Conservation (phyloP, 345 rosid species). For the Rhizophora apiculata region DNA sequence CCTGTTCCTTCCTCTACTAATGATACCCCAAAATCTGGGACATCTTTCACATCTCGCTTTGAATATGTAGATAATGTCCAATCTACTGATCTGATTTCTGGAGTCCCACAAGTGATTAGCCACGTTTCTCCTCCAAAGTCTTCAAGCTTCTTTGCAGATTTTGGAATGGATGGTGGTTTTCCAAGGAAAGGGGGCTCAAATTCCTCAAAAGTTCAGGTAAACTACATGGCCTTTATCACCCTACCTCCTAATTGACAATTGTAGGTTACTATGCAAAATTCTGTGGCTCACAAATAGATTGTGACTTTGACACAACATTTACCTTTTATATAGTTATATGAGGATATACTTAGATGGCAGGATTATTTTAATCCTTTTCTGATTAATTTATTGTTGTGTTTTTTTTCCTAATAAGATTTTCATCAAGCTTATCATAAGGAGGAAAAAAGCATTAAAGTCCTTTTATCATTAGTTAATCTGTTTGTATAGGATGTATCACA, state of each 20-base stretch:
- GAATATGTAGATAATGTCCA: conserved; percentile 73
- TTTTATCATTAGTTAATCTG: no score
- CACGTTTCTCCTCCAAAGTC: conserved; percentile 97
- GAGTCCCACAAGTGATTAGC: conserved; percentile 65
- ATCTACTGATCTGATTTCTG: conserved; percentile 48
- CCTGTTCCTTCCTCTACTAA: conserved; percentile 55
- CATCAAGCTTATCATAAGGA: no score
- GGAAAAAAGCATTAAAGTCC: no score
- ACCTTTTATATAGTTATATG: background rate
- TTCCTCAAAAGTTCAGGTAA: conserved; percentile 73
- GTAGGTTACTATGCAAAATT: background rate
- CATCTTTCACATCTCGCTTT: conserved; percentile 76
- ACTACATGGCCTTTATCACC: background rate
- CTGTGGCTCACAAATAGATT: background rate
- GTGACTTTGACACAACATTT: no score
- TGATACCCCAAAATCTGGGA: conserved; percentile 42
- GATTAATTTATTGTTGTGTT: no score
- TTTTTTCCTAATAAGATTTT: no score
- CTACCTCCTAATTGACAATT: background rate
- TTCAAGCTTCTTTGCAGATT: conserved; percentile 79
- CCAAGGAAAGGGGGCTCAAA: conserved; percentile 57
- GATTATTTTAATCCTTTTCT: no score
- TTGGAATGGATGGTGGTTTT: conserved; percentile 76
- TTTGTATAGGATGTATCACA: no score
- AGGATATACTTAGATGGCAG: no score